Evolutionary conservation across 2,329 filamentous ascomycete species (phyloP), one percentile per base, ranked within the genome.

Genomic region (Colletotrichum orbiculare): DNA sequence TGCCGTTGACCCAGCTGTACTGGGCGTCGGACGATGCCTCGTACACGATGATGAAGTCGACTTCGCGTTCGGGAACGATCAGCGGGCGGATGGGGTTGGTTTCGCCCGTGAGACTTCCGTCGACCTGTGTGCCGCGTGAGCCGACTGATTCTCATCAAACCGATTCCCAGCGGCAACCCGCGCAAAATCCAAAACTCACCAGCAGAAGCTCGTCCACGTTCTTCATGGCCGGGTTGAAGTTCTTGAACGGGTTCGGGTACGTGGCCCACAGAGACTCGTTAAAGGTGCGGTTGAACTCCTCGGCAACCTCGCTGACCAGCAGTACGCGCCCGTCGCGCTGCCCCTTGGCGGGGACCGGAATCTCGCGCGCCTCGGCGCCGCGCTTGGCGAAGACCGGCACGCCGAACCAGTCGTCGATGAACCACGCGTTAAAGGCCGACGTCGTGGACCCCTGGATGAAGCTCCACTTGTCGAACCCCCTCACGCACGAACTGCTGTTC

Each of bases 1-100:
- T 73, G 38, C 73, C 73, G 13, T 74, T 74, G 2, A 73, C 66
- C 73, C 73, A 74, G 3, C 39, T 50, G 33, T 75, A 69, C 1
- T 45, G 17, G 0, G 73, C 66, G 10, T 75, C 73, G 0, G 69
- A 69, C 2, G 73, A 74, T 13, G 72, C 71, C 46, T 77, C 75
- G 39, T 75, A 77, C 0, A 73, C 71, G 17, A 77, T 72, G 41
- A 77, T 72, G 15, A 77, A 67, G 33, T 73, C 71, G 5, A 74
- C 55, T 1, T 65, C 53, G 1, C 74, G 69, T 1, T 70, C 70
- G 0, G 74, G 73, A 11, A 74, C 68, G 13, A 77, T 74, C 0
- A 74, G 49, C 0, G 70, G 70, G 0, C 72, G 72, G 0, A 77
- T 66, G 0, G 74, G 74, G 5, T 76, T 72, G 0, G 67, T 72